Conservation (phyloP, 2,329 filamentous ascomycete genomes). For the Bisporella sp. region DNA sequence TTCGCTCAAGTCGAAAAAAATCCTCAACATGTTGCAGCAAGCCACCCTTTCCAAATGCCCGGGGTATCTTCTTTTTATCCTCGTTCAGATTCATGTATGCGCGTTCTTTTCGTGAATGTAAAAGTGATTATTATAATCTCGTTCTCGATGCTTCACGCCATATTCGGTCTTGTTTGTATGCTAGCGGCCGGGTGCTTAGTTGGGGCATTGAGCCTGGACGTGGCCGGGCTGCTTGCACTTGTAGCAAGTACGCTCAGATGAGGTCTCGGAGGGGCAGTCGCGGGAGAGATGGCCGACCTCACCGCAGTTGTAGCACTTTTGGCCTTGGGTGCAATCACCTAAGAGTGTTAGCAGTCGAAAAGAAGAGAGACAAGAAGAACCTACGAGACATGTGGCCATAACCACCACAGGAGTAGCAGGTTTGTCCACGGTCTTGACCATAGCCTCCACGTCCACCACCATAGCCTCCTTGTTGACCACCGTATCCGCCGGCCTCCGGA, state of each 20-base stretch:
- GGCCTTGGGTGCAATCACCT: conserved; percentile 93
- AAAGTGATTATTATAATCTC: background rate
- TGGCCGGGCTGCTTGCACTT: conserved; percentile 66
- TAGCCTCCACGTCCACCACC: conserved; percentile 33
- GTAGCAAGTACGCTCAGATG: conserved; percentile 95
- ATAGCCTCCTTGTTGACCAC: conserved; percentile 31
- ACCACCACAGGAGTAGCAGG: conserved; percentile 97
- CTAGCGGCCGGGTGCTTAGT: conserved; percentile 40
- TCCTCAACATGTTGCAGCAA: conserved; percentile 24
- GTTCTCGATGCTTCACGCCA: background rate
- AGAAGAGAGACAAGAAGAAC: background rate
- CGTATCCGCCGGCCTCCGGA: conserved; percentile 55
- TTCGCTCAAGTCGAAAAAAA: conserved; percentile 13
- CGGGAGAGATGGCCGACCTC: conserved; percentile 75
- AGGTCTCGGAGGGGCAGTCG: conserved; percentile 90
- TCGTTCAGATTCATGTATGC: conserved; percentile 16
- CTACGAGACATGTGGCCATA: conserved; percentile 79
- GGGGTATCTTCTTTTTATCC: conserved; percentile 23
- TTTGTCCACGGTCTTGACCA: conserved; percentile 59
- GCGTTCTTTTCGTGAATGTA: conserved; percentile 4
- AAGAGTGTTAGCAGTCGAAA: conserved; percentile 3
- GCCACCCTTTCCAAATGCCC: conserved; percentile 26
- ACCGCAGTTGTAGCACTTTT: conserved; percentile 99
- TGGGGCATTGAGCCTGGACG: conserved; percentile 89
- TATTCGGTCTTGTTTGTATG: conserved; percentile 20